Base-by-base conservation (phyloP, 331 rosid genomes). In the Phaseolus coccineus region DNA sequence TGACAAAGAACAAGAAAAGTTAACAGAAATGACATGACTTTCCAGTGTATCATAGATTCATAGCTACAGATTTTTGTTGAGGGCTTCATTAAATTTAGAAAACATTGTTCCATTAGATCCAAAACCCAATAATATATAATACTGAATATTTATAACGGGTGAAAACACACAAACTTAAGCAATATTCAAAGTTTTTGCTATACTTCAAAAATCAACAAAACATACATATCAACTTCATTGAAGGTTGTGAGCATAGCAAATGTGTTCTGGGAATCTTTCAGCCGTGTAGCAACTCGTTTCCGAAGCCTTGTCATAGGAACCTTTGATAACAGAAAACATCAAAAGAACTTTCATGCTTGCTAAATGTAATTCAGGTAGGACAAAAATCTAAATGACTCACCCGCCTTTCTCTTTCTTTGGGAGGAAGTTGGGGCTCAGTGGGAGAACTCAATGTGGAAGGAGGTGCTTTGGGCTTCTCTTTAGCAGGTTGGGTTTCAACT, bases 211-310 rank as follows among this genome's bases (percentile, higher is more conserved):
- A 64, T 46, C 15, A 53, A 74, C 12, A 5, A 28, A 77, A 89
- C 93, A 82, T 81, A 91, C 97, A 93, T 93, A 86, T 93, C 97
- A 78, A 93, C 93, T 87, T 93, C 98, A 85, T 93, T 93, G 88
- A 93, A 89, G 75, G 98, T 93, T 8, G 98, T 91, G 85, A 93
- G 87, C 98, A 93, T 73, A 51, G 98, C 98, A 40, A 85, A 91
- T 64, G 95, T 93, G 85, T 93, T 93, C 65, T 93, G 97, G 74
- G 98, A 90, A 82, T 93, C 98, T 65, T 93, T 93, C 93, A 93
- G 87, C 44, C 98, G 82, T 40, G 85, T 87, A 57, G 95, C 94
- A 74, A 91, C 94, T 15, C 98, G 88, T 66, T 88, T 91, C 61
- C 97, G 83, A 68, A 93, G 90, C 78, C 92, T 93, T 71, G 97